These are phyloP conservation scores for Aureobasidium sp. DNA, from an alignment of 2,329 filamentous ascomycete genomes.

Conservation along the genomic window DNA sequence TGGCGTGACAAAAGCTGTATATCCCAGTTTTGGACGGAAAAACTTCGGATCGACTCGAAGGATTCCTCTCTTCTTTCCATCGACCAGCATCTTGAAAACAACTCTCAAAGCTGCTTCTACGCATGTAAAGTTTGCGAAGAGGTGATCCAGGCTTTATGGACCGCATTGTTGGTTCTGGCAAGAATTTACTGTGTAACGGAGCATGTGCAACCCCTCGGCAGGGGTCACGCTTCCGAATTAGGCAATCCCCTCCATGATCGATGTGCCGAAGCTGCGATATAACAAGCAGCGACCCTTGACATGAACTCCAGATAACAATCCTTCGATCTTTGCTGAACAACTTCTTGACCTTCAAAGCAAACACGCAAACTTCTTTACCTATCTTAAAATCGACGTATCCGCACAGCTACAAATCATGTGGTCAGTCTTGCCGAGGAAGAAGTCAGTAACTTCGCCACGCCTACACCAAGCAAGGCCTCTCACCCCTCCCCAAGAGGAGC, in stretches of 20 bases:
- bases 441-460: background rate
- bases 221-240: background rate
- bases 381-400: background rate
- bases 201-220: background rate
- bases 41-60: background rate
- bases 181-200: background rate
- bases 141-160: background rate
- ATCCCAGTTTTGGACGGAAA: background rate
- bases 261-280: background rate
- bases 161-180: background rate
- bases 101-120: background rate
- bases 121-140: background rate
- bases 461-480: background rate
- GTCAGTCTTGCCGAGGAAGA: constrained; percentile 3
- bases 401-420: background rate
- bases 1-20: background rate
- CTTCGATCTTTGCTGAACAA: background rate
- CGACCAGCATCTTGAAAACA: background rate
- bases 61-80: background rate
- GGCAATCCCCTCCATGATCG: background rate
- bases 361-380: background rate
- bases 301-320: background rate
- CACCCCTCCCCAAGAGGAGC: background rate
- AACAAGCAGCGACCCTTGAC: background rate
- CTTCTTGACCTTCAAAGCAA: background rate